These are phyloP conservation scores for Hypoxylon lienhwacheense DNA, from an alignment of 495 filamentous ascomycete genomes.

Conservation along the genomic window DNA sequence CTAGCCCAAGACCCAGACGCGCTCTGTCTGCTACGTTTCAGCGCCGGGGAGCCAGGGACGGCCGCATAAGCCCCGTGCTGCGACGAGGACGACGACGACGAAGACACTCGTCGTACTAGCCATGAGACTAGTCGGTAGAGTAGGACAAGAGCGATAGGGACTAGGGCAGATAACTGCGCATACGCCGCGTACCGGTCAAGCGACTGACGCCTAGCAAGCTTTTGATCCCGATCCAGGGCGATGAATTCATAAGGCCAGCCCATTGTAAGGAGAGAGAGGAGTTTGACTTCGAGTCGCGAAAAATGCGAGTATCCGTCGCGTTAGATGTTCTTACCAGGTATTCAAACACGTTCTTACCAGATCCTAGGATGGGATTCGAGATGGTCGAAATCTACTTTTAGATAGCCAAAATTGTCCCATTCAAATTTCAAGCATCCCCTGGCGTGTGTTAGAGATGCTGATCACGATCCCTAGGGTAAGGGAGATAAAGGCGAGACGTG, in stretches of 20 bases:
- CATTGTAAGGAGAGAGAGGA: slow-evolving; percentile 38
- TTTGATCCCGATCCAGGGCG: slow-evolving; percentile 56
- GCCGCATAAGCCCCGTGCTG: slow-evolving; percentile 40
- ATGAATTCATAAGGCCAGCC: slow-evolving; percentile 66
- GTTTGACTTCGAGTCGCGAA: neutral
- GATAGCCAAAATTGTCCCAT: too few species aligned
- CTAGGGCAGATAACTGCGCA: slow-evolving; percentile 62
- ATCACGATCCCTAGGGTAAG: neutral
- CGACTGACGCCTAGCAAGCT: slow-evolving; percentile 56
- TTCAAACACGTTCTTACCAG: too few species aligned
- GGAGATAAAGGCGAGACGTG: neutral
- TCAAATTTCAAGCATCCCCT: too few species aligned
- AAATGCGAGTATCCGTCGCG: slow-evolving; percentile 2
- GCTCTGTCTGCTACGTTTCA: slow-evolving; percentile 43
- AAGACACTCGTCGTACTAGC: slow-evolving; percentile 11
- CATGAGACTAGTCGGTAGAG: slow-evolving; percentile 43
- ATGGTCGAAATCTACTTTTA: too few species aligned
- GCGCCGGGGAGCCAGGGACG: slow-evolving; percentile 47
- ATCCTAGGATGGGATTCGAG: too few species aligned
- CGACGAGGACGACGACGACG: slow-evolving; percentile 7
- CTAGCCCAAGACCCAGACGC: slow-evolving; percentile 23
- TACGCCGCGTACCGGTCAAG: slow-evolving; percentile 62
- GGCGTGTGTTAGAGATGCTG: neutral
- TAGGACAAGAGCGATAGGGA: slow-evolving; percentile 51
- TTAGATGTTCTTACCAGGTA: neutral